Percentiles rank a stretch among this genome's conserved stretches.
Conservation (phyloP, 2,329 filamentous ascomycete genomes). For the Exophiala bonariae region DNA sequence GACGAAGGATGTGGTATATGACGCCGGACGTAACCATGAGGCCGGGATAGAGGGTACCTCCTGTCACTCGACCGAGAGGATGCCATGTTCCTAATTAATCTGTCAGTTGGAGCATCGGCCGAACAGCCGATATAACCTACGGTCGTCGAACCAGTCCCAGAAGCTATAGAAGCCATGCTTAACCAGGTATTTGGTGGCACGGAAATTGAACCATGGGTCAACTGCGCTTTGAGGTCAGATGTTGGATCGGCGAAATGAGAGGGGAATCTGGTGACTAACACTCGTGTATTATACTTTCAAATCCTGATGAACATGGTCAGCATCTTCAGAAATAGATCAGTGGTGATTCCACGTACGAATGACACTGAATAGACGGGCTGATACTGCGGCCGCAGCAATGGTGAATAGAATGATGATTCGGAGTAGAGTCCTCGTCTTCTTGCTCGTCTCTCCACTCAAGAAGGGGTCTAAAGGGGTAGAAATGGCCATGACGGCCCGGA, state of each 20-base stretch:
- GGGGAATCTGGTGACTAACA: constrained; percentile 63
- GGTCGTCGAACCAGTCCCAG: constrained; percentile 99
- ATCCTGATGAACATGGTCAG: constrained; percentile 56
- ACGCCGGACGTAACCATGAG: constrained; percentile 98
- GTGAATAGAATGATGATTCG: constrained; percentile 85
- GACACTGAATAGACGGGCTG: constrained; percentile 95
- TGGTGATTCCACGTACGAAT: constrained; percentile 69
- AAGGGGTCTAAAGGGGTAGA: constrained; percentile 53
- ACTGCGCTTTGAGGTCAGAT: constrained; percentile 57
- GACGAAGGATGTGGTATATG: constrained; percentile 91
- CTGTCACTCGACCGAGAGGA: constrained; percentile 94
- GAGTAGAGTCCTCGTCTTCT: constrained; percentile 80
- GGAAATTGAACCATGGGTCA: constrained; percentile 99
- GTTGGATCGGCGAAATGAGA: constrained; percentile 10
- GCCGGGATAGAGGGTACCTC: constrained; percentile 96
- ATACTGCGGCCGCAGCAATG: constrained; percentile 87
- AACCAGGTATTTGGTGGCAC: constrained; percentile 96
- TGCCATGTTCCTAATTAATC: constrained; percentile 79
- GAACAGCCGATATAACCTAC: constrained; percentile 51
- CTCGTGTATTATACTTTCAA: constrained; percentile 99
- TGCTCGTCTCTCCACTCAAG: constrained; percentile 74
- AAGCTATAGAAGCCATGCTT: constrained; percentile 98
- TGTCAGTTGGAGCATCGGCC: constrained; percentile 1
- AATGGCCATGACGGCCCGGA: constrained; percentile 46
- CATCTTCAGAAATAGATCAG: constrained; percentile 1